Conservation (phyloP, 108 stramenopile species). For the Discostella pseudostelligera region DNA sequence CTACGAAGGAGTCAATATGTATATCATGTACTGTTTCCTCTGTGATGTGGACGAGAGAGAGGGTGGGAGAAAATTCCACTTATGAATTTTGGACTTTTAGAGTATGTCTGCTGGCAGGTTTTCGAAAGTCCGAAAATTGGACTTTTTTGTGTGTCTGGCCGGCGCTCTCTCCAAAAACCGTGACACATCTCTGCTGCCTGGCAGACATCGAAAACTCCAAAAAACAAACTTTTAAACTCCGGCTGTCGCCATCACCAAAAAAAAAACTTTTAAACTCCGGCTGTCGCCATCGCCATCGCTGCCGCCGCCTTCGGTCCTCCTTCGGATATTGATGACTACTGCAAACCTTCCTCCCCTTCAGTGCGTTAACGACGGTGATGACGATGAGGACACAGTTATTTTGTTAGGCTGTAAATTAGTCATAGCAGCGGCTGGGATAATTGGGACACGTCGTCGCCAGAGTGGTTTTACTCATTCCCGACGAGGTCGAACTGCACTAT, state of each 20-base stretch:
- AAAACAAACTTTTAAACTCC: neutral
- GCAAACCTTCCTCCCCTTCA: neutral
- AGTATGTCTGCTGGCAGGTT: neutral
- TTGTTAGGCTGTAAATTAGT: too few species aligned
- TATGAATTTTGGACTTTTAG: too few species aligned
- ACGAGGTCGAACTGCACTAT: too few species aligned
- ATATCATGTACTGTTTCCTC: too few species aligned
- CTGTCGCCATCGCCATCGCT: neutral
- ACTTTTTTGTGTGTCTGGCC: neutral
- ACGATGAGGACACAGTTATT: neutral
- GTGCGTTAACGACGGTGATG: neutral
- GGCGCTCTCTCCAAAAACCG: neutral
- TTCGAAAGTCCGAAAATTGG: neutral
- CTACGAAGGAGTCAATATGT: too few species aligned
- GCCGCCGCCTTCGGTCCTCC: neutral
- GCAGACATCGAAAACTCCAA: neutral
- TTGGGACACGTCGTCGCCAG: too few species aligned
- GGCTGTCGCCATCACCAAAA: neutral
- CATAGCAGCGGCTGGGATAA: too few species aligned
- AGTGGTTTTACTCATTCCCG: too few species aligned
- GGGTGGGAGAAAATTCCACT: too few species aligned
- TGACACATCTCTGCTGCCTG: slow-evolving; percentile 2
- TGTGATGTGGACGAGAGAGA: too few species aligned
- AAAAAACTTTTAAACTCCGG: neutral
- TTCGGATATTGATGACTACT: neutral